Conservation (phyloP, 768 basidiomycete genomes). For the Collybiopsis luxurians region DNA sequence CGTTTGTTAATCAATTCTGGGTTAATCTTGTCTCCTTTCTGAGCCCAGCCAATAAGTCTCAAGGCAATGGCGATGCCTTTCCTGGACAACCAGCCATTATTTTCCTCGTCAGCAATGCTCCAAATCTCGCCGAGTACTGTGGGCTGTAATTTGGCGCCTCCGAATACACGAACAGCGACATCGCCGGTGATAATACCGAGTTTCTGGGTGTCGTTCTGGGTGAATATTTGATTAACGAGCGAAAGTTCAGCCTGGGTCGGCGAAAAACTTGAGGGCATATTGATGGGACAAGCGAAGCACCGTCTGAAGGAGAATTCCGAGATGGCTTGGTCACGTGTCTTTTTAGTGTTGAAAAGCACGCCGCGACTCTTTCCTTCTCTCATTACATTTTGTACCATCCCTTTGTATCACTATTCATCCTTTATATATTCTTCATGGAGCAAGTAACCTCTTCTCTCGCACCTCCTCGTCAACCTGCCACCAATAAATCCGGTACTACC, state of each 20-base stretch:
- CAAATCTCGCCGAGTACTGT: constrained; percentile 88
- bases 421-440: constrained; percentile 50
- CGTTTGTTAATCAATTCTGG: constrained; percentile 66
- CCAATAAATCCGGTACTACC: constrained; percentile 53
- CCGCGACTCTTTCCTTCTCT: constrained; percentile 10
- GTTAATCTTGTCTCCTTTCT: constrained; percentile 73
- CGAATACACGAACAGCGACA: constrained; percentile 83
- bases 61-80: constrained; percentile 87
- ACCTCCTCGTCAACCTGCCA: constrained; percentile 47
- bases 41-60: constrained; percentile 91
- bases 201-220: constrained; percentile 71
- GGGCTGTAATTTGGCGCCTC: constrained; percentile 77
- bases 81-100: constrained; percentile 88
- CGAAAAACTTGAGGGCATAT: constrained; percentile 43
- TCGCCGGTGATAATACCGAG: constrained; percentile 87
- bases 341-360: not conserved
- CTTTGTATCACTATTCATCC: constrained; percentile 12
- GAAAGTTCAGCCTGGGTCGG: constrained; percentile 49
- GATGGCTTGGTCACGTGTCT: not conserved
- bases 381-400: constrained; percentile 17
- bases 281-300: constrained; percentile 3
- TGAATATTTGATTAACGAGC: constrained; percentile 73
- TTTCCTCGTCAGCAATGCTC: constrained; percentile 88
- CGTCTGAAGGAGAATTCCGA: not conserved
- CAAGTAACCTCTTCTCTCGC: constrained; percentile 66